Evolutionary conservation across 306 rosid species (phyloP), one percentile per base, ranked within the genome.

Genomic region (Begonia loranthoides): DNA sequence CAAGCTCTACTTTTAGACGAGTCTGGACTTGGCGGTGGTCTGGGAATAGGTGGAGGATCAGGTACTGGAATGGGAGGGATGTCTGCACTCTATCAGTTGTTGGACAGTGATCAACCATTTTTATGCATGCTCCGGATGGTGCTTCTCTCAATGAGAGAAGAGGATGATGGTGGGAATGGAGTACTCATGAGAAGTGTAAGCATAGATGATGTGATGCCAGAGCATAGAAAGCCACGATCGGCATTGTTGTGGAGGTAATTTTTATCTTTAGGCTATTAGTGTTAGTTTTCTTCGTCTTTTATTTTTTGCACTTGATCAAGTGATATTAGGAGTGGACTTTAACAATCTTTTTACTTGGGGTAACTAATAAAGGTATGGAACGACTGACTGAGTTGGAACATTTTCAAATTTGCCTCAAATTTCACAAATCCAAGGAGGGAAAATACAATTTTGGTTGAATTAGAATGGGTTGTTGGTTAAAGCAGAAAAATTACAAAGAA

Each of bases 1-100:
- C 94, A 86, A 74, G 81, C 99, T 51, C 71, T 90, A 55, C 79
- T 90, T 57, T 78, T 90, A 66, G 94, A 86, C 71, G 96, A 86
- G 64, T 83, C 95, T 13, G 95, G 95, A 60, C 84, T 80, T 53
- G 95, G 99, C 51, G 99, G 99, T 59, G 94, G 99, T 62, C 99
- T 90, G 70, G 96, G 99, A 58, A 90, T 90, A 48, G 99, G 99
- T 48, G 85, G 92, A 67, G 99, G 99, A 53, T 90, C 99, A 41
- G 99, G 99, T 62, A 90, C 99, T 39, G 99, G 99, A 65, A 90
- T 90, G 99, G 99, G 99, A 64, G 99, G 94, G 12, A 82, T 90
- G 99, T 45, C 93, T 55, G 83, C 88, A 41, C 83, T 90, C 51
- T 90, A 78, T 80, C 94, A 90, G 72, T 70, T 90, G 60, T 76